phyloP scores from a whole-genome alignment of 2,329 filamentous ascomycete genomes.

The Achaetomium macrosporum region DNA sequence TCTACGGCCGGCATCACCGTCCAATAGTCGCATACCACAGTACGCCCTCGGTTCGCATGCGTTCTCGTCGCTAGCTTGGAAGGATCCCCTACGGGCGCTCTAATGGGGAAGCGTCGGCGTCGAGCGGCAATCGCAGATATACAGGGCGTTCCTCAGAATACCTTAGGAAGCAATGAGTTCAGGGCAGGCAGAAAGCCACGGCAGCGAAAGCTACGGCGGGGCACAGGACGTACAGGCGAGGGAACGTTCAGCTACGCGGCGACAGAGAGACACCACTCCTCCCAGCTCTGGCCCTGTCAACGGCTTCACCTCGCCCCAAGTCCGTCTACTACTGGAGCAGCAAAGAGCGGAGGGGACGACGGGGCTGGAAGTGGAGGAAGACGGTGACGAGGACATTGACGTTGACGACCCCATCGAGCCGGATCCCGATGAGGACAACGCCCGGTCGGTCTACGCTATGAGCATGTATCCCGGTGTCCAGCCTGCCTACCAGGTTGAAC shows the following conservation, averaged over 20 bases:
- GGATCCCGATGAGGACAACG: conserved; percentile 4
- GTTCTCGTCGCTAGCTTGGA: not conserved
- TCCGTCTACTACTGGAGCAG: not conserved
- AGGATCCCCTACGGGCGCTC: conserved; percentile 3
- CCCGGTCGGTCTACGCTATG: conserved; percentile 22
- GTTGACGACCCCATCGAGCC: conserved; percentile 1
- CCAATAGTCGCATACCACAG: not conserved
- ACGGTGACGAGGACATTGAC: conserved; percentile 8
- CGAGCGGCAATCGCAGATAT: conserved; percentile 8
- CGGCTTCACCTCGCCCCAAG: conserved; percentile 4
- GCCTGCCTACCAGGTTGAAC: conserved; percentile 19
- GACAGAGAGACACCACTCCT: not conserved
- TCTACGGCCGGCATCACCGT: not conserved
- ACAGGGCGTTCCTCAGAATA: conserved; percentile 8
- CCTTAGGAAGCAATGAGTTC: conserved; percentile 16
- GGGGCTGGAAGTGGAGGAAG: conserved; percentile 17
- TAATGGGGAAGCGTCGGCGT: conserved; percentile 21
- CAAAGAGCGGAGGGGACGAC: not conserved
- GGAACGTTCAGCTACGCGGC: not conserved
- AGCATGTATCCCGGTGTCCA: conserved; percentile 23
- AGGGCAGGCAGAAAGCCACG: conserved; percentile 1
- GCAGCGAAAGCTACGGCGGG: not conserved
- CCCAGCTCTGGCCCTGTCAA: not conserved
- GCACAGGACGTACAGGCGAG: conserved; percentile 2
- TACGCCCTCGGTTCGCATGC: not conserved